These are phyloP conservation scores for Vicia faba DNA, from an alignment of 306 rosid species.

Conservation along the genomic window DNA sequence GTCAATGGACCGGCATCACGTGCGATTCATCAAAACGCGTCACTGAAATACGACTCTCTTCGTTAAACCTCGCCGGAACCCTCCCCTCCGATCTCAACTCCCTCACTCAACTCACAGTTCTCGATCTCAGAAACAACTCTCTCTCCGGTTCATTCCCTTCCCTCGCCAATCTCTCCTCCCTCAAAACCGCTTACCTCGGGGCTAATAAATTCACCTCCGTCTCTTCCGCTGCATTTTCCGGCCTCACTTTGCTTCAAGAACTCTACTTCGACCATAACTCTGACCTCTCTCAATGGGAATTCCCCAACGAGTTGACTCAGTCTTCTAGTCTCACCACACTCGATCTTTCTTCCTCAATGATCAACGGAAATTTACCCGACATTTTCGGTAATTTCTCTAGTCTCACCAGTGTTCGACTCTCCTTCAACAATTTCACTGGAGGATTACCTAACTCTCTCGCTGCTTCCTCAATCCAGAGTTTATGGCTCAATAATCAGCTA, in stretches of 20 bases:
- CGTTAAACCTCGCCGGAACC: constrained; percentile 54
- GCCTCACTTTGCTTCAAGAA: constrained; percentile 61
- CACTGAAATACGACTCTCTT: constrained; percentile 51
- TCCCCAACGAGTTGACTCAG: constrained; percentile 63
- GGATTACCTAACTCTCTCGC: constrained; percentile 54
- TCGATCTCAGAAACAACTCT: constrained; percentile 59
- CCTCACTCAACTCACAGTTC: constrained; percentile 56
- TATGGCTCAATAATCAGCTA: constrained; percentile 84
- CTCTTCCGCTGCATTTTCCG: constrained; percentile 50
- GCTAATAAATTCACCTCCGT: constrained; percentile 68
- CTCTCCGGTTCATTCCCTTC: constrained; percentile 67
- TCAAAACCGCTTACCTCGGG: constrained; percentile 46
- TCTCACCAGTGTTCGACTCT: constrained; percentile 56
- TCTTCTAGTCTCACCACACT: constrained; percentile 51
- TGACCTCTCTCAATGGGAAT: constrained; percentile 50
- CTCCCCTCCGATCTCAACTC: constrained; percentile 74
- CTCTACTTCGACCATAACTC: constrained; percentile 49
- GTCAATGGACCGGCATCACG: constrained; percentile 59
- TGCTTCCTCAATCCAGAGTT: constrained; percentile 46
- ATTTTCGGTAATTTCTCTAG: constrained; percentile 52
- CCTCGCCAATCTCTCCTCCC: constrained; percentile 60
- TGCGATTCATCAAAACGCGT: constrained; percentile 64
- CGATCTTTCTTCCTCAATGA: constrained; percentile 28
- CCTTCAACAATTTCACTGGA: constrained; percentile 81
- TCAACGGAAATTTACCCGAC: constrained; percentile 66